A percentile compares a stretch with the other conserved stretches of the same genome.
Conservation (phyloP, 2,329 filamentous ascomycete genomes). For the Fusarium metavorans region DNA sequence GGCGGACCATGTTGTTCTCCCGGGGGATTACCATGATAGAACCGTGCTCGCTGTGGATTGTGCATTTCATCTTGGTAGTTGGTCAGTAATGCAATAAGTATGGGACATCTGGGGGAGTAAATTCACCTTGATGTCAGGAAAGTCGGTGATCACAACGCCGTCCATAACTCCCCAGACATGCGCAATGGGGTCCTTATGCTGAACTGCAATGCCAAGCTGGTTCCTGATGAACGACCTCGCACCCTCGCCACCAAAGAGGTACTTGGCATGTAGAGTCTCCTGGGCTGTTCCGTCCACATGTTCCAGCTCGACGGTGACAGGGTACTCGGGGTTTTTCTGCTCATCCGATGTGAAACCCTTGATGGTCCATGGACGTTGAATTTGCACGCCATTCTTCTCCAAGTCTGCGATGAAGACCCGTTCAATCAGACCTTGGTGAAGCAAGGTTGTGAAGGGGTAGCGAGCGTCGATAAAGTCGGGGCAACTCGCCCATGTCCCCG, state of each 20-base stretch:
- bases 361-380: conserved; percentile 76
- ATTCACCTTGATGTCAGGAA: conserved; percentile 79
- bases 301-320: conserved; percentile 81
- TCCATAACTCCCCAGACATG: conserved; percentile 84
- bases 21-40: conserved; percentile 85
- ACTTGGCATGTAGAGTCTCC: conserved; percentile 77
- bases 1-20: conserved; percentile 75
- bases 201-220: conserved; percentile 76
- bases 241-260: conserved; percentile 79
- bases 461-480: conserved; percentile 83
- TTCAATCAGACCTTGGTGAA: conserved; percentile 80
- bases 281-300: conserved; percentile 78
- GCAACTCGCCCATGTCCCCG: conserved; percentile 86
- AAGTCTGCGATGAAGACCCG: conserved; percentile 76
- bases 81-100: conserved; percentile 56
- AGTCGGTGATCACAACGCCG: conserved; percentile 77
- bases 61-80: conserved; percentile 73
- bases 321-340: conserved; percentile 72
- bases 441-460: conserved; percentile 76
- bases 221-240: conserved; percentile 75
- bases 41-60: conserved; percentile 79
- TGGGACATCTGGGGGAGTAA: neutral
- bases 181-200: conserved; percentile 76
- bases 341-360: conserved; percentile 70
- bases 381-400: conserved; percentile 67